These are phyloP conservation scores for Aspergillus cejpii DNA, from an alignment of 2,329 filamentous ascomycete genomes.

Conservation along the genomic window DNA sequence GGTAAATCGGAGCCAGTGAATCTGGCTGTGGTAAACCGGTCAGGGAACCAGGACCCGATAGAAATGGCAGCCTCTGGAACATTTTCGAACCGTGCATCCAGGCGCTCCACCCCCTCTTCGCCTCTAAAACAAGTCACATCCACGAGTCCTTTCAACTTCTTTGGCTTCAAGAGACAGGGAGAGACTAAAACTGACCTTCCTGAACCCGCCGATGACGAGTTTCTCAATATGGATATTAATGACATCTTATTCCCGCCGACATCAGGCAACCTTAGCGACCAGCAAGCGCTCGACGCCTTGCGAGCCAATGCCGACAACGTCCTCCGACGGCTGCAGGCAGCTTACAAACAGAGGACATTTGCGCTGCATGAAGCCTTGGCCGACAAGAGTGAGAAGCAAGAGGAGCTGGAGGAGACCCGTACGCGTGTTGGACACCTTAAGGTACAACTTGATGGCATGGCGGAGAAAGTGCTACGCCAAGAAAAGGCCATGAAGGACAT, in stretches of 20 bases:
- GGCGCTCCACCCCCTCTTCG: conserved; percentile 27
- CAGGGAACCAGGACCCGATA: conserved; percentile 8
- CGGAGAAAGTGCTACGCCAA: conserved; percentile 49
- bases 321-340: conserved; percentile 49
- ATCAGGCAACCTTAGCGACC: conserved; percentile 43
- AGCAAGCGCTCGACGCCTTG: conserved; percentile 52
- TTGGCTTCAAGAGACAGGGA: conserved; percentile 34
- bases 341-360: conserved; percentile 49
- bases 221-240: conserved; percentile 50
- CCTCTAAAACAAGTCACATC: conserved; percentile 31
- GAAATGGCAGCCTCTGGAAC: conserved; percentile 8
- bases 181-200: conserved; percentile 24
- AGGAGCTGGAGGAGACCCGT: conserved; percentile 56
- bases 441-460: conserved; percentile 56
- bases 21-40: conserved; percentile 32
- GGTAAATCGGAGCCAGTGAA: conserved; percentile 47
- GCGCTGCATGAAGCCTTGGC: conserved; percentile 47
- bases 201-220: conserved; percentile 45
- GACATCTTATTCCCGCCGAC: conserved; percentile 50
- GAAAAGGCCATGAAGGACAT: conserved; percentile 51
- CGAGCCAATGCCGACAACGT: conserved; percentile 52
- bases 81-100: conserved; percentile 22
- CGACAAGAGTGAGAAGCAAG: conserved; percentile 52
- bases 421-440: conserved; percentile 53
- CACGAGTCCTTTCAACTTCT: conserved; percentile 40